Evolutionary conservation across 768 basidiomycete genomes (phyloP).

Genomic region (Scleroderma citrinum): DNA sequence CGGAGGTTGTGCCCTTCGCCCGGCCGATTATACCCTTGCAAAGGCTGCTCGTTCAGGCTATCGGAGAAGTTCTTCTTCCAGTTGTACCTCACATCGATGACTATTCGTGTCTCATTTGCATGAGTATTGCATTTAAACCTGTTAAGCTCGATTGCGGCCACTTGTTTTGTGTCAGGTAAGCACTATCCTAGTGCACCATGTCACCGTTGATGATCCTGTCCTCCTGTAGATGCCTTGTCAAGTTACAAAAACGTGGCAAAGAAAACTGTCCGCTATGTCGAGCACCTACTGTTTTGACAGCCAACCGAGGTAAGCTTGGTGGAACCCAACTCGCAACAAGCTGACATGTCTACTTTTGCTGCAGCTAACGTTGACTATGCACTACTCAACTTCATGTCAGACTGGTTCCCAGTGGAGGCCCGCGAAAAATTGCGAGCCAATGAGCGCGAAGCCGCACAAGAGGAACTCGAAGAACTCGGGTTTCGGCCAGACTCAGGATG

Average conservation of each 20-base stretch:
- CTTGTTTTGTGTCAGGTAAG: slow-evolving; percentile 63
- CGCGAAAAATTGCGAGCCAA: slow-evolving; percentile 69
- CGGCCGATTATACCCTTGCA: slow-evolving; percentile 40
- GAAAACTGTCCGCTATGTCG: slow-evolving; percentile 83
- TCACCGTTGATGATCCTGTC: slow-evolving; percentile 14
- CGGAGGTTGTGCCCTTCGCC: slow-evolving; percentile 25
- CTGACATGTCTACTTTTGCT: not conserved
- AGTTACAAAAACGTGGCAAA: slow-evolving; percentile 82
- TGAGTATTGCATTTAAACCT: slow-evolving; percentile 87
- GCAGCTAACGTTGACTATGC: slow-evolving; percentile 77
- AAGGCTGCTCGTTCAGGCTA: slow-evolving; percentile 68
- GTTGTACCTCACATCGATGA: slow-evolving; percentile 77
- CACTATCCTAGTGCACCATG: not conserved
- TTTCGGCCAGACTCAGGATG: slow-evolving; percentile 34
- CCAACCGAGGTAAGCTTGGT: slow-evolving; percentile 62
- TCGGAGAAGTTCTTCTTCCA: slow-evolving; percentile 78
- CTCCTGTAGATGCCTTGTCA: slow-evolving; percentile 58
- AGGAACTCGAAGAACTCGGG: slow-evolving; percentile 64
- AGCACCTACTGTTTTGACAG: slow-evolving; percentile 66
- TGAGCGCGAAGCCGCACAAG: slow-evolving; percentile 64
- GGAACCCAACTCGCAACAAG: not conserved
- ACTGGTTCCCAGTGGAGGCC: slow-evolving; percentile 88
- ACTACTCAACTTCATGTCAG: slow-evolving; percentile 78
- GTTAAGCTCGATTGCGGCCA: slow-evolving; percentile 79
- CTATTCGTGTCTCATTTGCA: slow-evolving; percentile 86